phyloP scores from a whole-genome alignment of 805 yeast species.

The Candida takata region DNA sequence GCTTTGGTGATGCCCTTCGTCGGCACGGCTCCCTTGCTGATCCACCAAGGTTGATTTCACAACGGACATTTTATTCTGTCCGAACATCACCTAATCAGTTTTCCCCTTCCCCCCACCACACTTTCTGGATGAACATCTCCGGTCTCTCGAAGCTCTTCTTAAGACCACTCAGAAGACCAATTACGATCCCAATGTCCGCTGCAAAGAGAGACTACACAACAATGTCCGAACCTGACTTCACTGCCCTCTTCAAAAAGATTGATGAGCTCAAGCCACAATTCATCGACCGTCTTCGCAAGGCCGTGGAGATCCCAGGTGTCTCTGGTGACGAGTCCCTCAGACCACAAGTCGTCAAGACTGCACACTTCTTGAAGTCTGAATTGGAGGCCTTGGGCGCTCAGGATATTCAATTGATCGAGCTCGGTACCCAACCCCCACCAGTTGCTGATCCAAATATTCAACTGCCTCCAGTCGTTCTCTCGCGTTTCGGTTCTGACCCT shows the following conservation, averaged over 20 bases:
- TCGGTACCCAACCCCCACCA: constrained; percentile 92
- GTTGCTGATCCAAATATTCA: constrained; percentile 57
- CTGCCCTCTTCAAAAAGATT: constrained; percentile 30
- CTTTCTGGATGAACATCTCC: neutral
- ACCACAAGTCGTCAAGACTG: constrained; percentile 86
- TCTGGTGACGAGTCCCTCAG: constrained; percentile 86
- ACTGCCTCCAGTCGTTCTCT: constrained; percentile 93
- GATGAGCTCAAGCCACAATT: constrained; percentile 71
- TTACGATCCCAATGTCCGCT: neutral
- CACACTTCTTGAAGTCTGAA: constrained; percentile 68
- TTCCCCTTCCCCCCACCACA: neutral
- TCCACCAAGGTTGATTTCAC: neutral
- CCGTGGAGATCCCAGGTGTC: constrained; percentile 94
- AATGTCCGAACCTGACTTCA: constrained; percentile 16
- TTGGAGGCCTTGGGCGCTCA: constrained; percentile 67
- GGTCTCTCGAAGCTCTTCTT: neutral
- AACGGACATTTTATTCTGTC: constrained; percentile 5
- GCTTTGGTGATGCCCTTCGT: neutral
- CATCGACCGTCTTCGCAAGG: constrained; percentile 64
- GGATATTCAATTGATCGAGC: constrained; percentile 73
- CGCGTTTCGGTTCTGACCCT: constrained; percentile 78
- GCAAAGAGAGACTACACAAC: constrained; percentile 5
- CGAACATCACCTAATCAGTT: too few relatives aligned
- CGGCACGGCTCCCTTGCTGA: neutral
- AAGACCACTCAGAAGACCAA: constrained; percentile 1